Conservation (phyloP, 257 asterid genomes). For the Solanum medicagineum region DNA sequence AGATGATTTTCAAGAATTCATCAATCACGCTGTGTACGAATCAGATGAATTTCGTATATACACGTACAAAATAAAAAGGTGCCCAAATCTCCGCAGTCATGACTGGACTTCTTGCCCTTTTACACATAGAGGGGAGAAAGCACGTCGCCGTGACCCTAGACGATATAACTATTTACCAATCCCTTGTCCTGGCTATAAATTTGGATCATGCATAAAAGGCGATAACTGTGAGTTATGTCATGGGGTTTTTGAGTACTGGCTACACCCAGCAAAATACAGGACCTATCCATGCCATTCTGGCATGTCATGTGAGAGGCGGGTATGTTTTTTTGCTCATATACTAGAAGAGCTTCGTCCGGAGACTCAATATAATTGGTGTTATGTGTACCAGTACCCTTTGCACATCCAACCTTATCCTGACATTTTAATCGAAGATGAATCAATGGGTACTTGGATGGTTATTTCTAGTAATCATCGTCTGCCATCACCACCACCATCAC, state of each 20-base stretch:
- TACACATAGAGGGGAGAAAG: neutral
- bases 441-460: neutral
- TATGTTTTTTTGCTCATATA: neutral
- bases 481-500: neutral
- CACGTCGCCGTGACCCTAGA: neutral
- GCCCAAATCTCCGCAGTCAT: neutral
- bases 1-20: neutral
- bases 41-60: neutral
- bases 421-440: neutral
- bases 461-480: neutral
- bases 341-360: neutral
- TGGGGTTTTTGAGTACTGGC: neutral
- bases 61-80: neutral
- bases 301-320: neutral
- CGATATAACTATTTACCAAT: neutral
- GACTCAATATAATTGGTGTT: neutral
- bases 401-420: neutral
- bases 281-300: neutral
- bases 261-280: neutral
- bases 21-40: neutral
- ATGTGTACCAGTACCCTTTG: neutral
- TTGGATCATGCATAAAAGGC: neutral
- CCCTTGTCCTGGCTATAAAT: neutral
- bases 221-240: neutral
- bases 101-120: neutral